phyloP scores from a whole-genome alignment of 345 rosid genomes.

The Eucalyptus tenuipes region DNA sequence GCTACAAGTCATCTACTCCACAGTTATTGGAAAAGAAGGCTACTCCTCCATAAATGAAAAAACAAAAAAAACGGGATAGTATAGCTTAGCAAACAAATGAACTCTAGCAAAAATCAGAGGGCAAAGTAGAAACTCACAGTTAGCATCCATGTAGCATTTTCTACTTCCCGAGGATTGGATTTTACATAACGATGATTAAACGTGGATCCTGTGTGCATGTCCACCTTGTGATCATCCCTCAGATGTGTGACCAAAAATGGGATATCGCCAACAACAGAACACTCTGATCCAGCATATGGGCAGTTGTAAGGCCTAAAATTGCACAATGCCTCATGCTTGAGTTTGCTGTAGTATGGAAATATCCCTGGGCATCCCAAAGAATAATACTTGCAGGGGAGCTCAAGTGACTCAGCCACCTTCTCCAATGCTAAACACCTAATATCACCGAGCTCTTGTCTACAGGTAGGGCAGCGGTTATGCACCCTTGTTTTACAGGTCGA shows the following conservation, averaged over 20 bases:
- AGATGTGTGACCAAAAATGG: conserved; percentile 35
- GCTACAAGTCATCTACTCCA: neutral
- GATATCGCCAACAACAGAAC: conserved; percentile 30
- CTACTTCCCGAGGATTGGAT: conserved; percentile 48
- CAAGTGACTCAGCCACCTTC: conserved; percentile 40
- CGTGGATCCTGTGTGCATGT: conserved; percentile 42
- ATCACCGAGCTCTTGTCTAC: conserved; percentile 48
- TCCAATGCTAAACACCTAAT: conserved; percentile 43
- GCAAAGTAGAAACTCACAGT: conserved; percentile 16
- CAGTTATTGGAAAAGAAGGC: neutral
- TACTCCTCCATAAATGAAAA: neutral
- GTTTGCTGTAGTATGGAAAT: conserved; percentile 41
- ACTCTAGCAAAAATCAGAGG: neutral
- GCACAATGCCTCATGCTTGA: conserved; percentile 37
- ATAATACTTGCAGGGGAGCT: conserved; percentile 34
- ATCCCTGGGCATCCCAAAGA: conserved; percentile 41
- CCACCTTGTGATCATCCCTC: conserved; percentile 42
- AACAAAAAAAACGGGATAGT: neutral
- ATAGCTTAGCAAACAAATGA: neutral
- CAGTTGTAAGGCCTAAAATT: conserved; percentile 42
- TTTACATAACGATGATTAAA: conserved; percentile 45
- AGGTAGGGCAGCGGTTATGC: conserved; percentile 42
- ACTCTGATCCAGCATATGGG: conserved; percentile 46
- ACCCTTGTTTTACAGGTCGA: conserved; percentile 40
- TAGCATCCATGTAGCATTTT: conserved; percentile 46